Conservation (phyloP, 2,329 filamentous ascomycete species). For the Epichloe brachyelytri region DNA sequence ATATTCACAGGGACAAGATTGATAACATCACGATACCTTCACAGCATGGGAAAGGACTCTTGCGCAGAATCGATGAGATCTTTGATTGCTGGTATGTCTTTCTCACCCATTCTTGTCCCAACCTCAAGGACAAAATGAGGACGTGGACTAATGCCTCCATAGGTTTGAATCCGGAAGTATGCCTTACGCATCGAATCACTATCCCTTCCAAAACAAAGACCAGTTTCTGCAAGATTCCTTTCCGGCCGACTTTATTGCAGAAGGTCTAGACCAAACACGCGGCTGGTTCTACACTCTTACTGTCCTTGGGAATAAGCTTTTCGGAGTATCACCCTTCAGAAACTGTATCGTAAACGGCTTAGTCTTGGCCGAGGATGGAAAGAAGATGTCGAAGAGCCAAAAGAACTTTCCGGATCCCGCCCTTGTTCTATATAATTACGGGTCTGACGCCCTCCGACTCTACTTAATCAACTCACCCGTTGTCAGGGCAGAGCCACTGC, state of each 20-base stretch:
- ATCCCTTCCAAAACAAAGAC: constrained; percentile 14
- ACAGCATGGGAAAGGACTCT: constrained; percentile 13
- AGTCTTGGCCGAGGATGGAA: constrained; percentile 16
- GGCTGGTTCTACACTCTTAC: constrained; percentile 18
- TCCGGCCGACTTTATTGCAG: constrained; percentile 16
- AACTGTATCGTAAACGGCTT: constrained; percentile 17
- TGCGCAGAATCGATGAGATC: constrained; percentile 12
- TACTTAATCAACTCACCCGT: constrained; percentile 18
- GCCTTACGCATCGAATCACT: constrained; percentile 15
- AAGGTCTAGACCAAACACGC: constrained; percentile 16
- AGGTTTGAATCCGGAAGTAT: constrained; percentile 16
- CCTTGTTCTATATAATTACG: constrained; percentile 12
- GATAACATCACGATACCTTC: constrained; percentile 15
- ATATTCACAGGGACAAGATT: constrained; percentile 15
- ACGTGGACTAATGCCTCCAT: background rate
- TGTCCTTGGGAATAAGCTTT: constrained; percentile 15
- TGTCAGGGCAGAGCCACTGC: constrained; percentile 14
- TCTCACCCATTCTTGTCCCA: no score
- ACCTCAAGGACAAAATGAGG: background rate
- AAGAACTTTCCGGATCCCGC: constrained; percentile 16
- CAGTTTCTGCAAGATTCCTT: constrained; percentile 11
- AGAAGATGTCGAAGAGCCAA: constrained; percentile 18
- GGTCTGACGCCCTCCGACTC: constrained; percentile 15
- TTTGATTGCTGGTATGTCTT: constrained; percentile 16
- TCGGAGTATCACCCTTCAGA: constrained; percentile 14